Evolutionary conservation across 1,139 yeast genomes (phyloP), one percentile per base, ranked within the genome.

Genomic region (Scheffersomyces quercinus): DNA sequence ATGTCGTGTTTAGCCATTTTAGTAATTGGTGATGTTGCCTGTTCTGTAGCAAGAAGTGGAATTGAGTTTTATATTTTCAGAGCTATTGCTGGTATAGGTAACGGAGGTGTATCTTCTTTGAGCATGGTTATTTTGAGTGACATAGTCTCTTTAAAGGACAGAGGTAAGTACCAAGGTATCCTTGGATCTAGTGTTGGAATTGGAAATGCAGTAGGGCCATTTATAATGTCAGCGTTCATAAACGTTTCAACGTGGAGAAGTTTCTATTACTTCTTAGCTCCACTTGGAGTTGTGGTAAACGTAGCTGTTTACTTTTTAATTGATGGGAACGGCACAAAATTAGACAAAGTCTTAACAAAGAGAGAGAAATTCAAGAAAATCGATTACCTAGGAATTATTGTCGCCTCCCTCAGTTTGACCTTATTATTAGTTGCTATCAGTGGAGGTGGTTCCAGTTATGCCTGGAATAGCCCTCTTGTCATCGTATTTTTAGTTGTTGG

Each of bases 181-280:
- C 59, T 79, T 29, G 84, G 83, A 2, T 59, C 79, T 0, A 62
- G 68, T 40, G 70, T 79, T 28, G 83, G 83, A 0, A 49, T 79
- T 9, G 84, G 85, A 2, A 72, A 75, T 42, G 78, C 78, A 1
- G 50, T 76, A 11, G 86, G 85, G 0, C 86, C 86, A 0, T 70
- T 81, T 42, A 58, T 81, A 15, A 81, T 81, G 46, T 80, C 82
- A 28, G 81, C 76, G 0, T 75, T 80, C 45, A 70, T 77, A 4
- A 56, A 67, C 20, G 64, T 67, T 45, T 64, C 62, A 20, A 48
- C 67, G 8, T 81, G 86, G 86, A 68, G 81, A 50, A 67, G 72
- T 41, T 71, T 75, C 46, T 81, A 73, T 52, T 75, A 71, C 54
- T 61, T 73, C 44, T 56, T 74, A 49, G 74, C 77, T 12, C 81